A percentile compares a stretch with the other conserved stretches of the same genome.
phyloP scores from a whole-genome alignment of 1,139 yeast genomes.

The Casaregolazyma lundiana region DNA sequence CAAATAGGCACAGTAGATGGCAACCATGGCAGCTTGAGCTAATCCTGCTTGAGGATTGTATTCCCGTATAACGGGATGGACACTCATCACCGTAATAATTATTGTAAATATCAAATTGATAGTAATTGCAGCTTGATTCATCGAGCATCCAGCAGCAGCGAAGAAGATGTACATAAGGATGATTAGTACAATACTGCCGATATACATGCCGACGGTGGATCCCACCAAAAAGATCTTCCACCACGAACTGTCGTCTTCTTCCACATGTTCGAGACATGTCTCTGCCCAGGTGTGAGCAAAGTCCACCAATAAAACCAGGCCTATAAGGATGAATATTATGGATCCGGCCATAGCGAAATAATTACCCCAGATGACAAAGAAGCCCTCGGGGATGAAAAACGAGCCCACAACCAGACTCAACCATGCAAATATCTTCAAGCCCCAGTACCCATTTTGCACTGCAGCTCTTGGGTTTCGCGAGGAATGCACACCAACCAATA shows the following conservation, averaged over 20 bases:
- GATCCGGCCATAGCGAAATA: constrained; percentile 82
- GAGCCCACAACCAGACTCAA: constrained; percentile 52
- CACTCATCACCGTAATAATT: constrained; percentile 63
- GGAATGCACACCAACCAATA: constrained; percentile 70
- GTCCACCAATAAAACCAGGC: constrained; percentile 84
- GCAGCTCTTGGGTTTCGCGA: constrained; percentile 75
- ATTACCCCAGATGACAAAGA: constrained; percentile 88
- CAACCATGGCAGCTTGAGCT: constrained; percentile 96
- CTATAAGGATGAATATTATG: constrained; percentile 80
- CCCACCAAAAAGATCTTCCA: constrained; percentile 83
- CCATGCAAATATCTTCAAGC: constrained; percentile 64
- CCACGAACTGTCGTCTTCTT: constrained; percentile 72
- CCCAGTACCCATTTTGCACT: constrained; percentile 89
- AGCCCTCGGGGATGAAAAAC: constrained; percentile 79
- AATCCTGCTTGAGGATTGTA: constrained; percentile 92
- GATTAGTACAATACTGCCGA: constrained; percentile 66
- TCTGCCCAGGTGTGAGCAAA: constrained; percentile 99
- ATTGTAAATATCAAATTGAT: constrained; percentile 64
- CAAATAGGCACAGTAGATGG: constrained; percentile 86
- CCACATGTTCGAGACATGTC: constrained; percentile 85
- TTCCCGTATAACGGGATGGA: constrained; percentile 83
- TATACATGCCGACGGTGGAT: constrained; percentile 82
- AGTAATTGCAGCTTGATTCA: constrained; percentile 86
- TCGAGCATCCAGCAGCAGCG: constrained; percentile 77
- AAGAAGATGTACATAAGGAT: constrained; percentile 78